These are phyloP conservation scores for Phytopythium boreale DNA, from an alignment of 352 stramenopile species.

Conservation along the genomic window DNA sequence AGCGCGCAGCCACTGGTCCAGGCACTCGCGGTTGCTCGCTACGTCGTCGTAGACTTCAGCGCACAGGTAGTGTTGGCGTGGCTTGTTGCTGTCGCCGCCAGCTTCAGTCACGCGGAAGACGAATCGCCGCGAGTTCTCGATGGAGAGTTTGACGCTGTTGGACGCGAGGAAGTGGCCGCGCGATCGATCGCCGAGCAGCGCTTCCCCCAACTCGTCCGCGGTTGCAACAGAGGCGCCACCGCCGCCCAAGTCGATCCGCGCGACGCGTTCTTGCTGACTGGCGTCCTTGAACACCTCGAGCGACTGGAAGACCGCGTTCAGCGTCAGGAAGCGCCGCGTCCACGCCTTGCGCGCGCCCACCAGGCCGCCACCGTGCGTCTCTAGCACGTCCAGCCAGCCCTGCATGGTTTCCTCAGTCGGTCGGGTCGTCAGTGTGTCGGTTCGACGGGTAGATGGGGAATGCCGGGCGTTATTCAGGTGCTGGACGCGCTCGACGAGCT, in stretches of 20 bases:
- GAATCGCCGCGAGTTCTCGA: slow-evolving; percentile 64
- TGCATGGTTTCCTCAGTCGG: slow-evolving; percentile 27
- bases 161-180: slow-evolving; percentile 2
- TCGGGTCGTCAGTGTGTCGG: background rate
- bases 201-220: slow-evolving; percentile 50
- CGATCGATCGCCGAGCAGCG: slow-evolving; percentile 15
- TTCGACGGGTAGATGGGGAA: background rate
- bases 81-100: slow-evolving; percentile 2
- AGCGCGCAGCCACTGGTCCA: slow-evolving; percentile 49
- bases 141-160: slow-evolving; percentile 20
- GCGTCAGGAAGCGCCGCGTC: slow-evolving; percentile 41
- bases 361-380: slow-evolving; percentile 13
- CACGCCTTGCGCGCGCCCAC: slow-evolving; percentile 30
- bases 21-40: slow-evolving; percentile 36
- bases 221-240: slow-evolving; percentile 34
- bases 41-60: slow-evolving; percentile 32
- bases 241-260: slow-evolving; percentile 37
- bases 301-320: slow-evolving; percentile 43
- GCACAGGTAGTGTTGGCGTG: slow-evolving; percentile 53
- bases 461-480: background rate
- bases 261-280: slow-evolving; percentile 33
- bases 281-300: slow-evolving; percentile 64
- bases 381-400: slow-evolving; percentile 58
- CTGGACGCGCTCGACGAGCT: background rate
- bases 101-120: slow-evolving; percentile 55